Conservation (phyloP, 805 yeast genomes). For the Ogataea methylovora region DNA sequence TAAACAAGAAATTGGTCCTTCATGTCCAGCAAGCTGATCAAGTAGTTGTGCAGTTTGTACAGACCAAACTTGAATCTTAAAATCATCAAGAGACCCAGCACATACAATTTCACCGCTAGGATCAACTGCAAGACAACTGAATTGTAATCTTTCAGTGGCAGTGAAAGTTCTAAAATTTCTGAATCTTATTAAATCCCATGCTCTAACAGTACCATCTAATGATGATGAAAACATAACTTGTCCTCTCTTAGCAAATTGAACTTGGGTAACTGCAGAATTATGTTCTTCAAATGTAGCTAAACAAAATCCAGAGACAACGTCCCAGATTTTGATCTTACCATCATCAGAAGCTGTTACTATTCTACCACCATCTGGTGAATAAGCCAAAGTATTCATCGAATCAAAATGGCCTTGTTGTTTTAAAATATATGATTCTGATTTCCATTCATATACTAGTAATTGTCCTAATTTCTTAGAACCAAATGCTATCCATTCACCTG, state of each 20-base stretch:
- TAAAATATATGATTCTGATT: conserved; percentile 88
- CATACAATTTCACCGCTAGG: conserved; percentile 96
- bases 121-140: conserved; percentile 85
- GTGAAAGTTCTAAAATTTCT: conserved; percentile 94
- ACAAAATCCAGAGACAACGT: conserved; percentile 85
- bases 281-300: conserved; percentile 90
- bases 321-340: conserved; percentile 97
- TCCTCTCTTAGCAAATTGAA: conserved; percentile 82
- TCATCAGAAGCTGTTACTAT: conserved; percentile 94
- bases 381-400: conserved; percentile 71
- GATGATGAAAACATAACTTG: conserved; percentile 89
- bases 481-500: conserved; percentile 97
- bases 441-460: conserved; percentile 96
- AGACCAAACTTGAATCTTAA: conserved; percentile 92
- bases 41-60: conserved; percentile 91
- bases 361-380: conserved; percentile 92
- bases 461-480: conserved; percentile 93
- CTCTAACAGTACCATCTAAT: conserved; percentile 92
- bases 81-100: conserved; percentile 87
- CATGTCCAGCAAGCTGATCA: conserved; percentile 87
- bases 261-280: conserved; percentile 78
- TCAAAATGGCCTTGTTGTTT: conserved; percentile 98
- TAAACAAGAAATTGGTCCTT: conserved; percentile 86
- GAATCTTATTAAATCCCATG: conserved; percentile 91
- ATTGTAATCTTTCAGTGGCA: conserved; percentile 82